Percentiles rank a stretch among this genome's conserved stretches.
These are phyloP conservation scores for Sarocladium strictum DNA, from an alignment of 2,329 filamentous ascomycete species.

Conservation along the genomic window DNA sequence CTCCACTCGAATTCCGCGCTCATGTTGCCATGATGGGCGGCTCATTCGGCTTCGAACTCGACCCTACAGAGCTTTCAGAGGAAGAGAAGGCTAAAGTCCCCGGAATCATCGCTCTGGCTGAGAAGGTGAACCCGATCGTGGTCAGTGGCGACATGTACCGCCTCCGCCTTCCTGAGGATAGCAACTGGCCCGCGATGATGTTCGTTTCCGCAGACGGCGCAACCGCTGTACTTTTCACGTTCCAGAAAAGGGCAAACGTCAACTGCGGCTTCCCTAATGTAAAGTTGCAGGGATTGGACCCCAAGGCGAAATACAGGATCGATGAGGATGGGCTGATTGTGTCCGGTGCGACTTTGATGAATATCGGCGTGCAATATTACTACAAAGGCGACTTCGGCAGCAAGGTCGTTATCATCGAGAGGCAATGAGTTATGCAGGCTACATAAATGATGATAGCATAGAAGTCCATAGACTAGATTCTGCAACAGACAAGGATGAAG, in stretches of 20 bases:
- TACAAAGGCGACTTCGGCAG: constrained; percentile 47
- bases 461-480: too few species aligned
- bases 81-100: constrained; percentile 49
- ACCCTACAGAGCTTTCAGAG: constrained; percentile 43
- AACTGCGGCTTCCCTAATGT: constrained; percentile 49
- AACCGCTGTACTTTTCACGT: constrained; percentile 51
- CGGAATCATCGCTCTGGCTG: constrained; percentile 44
- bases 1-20: constrained; percentile 52
- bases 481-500: too few species aligned
- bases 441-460: too few species aligned
- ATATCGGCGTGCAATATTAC: constrained; percentile 48
- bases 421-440: not conserved
- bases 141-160: constrained; percentile 54
- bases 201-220: constrained; percentile 47
- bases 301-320: constrained; percentile 45
- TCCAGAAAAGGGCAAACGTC: constrained; percentile 46
- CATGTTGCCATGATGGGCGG: constrained; percentile 65
- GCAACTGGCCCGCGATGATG: constrained; percentile 56
- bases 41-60: constrained; percentile 58
- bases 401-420: constrained; percentile 48
- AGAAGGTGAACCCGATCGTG: constrained; percentile 53
- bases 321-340: constrained; percentile 41
- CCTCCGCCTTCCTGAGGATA: constrained; percentile 48
- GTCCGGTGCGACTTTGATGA: constrained; percentile 56
- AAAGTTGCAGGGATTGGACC: constrained; percentile 50